These are phyloP conservation scores for Kodamaea fungicola DNA, from an alignment of 1,139 yeast species.

Conservation along the genomic window DNA sequence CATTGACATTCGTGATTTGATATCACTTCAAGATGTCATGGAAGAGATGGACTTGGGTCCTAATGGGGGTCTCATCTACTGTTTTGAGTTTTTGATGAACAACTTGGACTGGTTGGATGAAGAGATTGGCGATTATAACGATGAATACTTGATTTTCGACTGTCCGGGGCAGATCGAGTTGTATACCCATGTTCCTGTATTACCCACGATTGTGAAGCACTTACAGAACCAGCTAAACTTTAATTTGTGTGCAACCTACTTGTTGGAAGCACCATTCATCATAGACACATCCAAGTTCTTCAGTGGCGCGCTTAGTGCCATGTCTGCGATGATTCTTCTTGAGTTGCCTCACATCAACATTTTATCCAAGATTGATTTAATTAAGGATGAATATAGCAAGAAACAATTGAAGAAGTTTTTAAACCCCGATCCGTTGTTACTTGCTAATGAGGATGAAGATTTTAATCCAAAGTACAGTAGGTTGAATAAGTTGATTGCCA, in stretches of 20 bases:
- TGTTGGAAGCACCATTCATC: slow-evolving; percentile 91
- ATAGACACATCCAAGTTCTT: slow-evolving; percentile 88
- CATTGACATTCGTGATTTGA: slow-evolving; percentile 86
- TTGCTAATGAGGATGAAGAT: slow-evolving; percentile 39
- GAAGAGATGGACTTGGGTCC: slow-evolving; percentile 94
- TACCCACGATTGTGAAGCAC: slow-evolving; percentile 85
- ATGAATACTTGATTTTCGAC: slow-evolving; percentile 90
- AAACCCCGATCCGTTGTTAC: slow-evolving; percentile 84
- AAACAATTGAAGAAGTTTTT: slow-evolving; percentile 78
- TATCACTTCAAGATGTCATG: slow-evolving; percentile 94
- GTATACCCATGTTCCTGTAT: slow-evolving; percentile 89
- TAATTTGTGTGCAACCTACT: slow-evolving; percentile 86
- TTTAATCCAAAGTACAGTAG: slow-evolving; percentile 71
- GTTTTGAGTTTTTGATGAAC: slow-evolving; percentile 83
- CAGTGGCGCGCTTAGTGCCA: slow-evolving; percentile 93
- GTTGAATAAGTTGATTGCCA: slow-evolving; percentile 79
- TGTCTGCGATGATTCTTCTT: slow-evolving; percentile 95
- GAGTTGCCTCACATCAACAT: slow-evolving; percentile 94
- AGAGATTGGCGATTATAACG: slow-evolving; percentile 89
- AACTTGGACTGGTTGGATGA: slow-evolving; percentile 97
- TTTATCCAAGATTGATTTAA: slow-evolving; percentile 79
- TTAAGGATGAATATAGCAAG: slow-evolving; percentile 69
- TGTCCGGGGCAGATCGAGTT: slow-evolving; percentile 98
- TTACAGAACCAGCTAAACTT: slow-evolving; percentile 75
- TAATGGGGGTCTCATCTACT: slow-evolving; percentile 89